These are phyloP conservation scores for Ceratobasidium sp. DNA, from an alignment of 1,284 basidiomycete genomes.

Conservation along the genomic window DNA sequence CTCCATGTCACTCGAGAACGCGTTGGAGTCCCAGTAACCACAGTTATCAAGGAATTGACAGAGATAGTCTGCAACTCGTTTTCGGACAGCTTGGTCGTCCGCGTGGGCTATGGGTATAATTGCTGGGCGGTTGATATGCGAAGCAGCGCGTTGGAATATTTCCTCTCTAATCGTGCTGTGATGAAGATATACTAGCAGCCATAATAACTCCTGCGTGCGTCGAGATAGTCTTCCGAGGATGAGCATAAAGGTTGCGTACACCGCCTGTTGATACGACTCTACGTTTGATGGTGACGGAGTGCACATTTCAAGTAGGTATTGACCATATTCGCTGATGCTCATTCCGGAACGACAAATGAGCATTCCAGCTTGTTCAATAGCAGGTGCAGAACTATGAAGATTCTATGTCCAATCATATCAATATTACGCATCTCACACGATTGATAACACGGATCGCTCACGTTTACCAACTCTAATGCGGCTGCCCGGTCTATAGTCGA, in stretches of 20 bases:
- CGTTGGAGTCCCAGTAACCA: not conserved
- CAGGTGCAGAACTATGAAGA: conserved; percentile 18
- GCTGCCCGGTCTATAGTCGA: not conserved
- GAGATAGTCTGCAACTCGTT: not conserved
- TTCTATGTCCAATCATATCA: too few species aligned
- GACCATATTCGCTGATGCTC: not conserved
- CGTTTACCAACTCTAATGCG: not conserved
- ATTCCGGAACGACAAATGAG: not conserved
- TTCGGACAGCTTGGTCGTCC: not conserved
- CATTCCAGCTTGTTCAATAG: conserved; percentile 23
- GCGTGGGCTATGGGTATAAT: not conserved
- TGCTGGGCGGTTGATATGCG: not conserved
- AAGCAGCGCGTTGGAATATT: not conserved
- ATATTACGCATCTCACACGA: not conserved
- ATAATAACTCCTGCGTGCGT: not conserved
- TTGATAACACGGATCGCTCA: not conserved
- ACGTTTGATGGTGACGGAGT: not conserved
- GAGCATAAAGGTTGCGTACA: conserved; percentile 23
- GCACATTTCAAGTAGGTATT: not conserved
- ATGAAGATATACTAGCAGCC: not conserved
- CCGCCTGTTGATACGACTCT: conserved; percentile 18
- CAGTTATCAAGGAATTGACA: not conserved
- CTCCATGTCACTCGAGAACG: not conserved
- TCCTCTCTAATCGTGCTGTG: not conserved
- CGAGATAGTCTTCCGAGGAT: not conserved